Evolutionary conservation across 2,329 filamentous ascomycete genomes (phyloP).

Genomic region (Monosporascus ibericus): DNA sequence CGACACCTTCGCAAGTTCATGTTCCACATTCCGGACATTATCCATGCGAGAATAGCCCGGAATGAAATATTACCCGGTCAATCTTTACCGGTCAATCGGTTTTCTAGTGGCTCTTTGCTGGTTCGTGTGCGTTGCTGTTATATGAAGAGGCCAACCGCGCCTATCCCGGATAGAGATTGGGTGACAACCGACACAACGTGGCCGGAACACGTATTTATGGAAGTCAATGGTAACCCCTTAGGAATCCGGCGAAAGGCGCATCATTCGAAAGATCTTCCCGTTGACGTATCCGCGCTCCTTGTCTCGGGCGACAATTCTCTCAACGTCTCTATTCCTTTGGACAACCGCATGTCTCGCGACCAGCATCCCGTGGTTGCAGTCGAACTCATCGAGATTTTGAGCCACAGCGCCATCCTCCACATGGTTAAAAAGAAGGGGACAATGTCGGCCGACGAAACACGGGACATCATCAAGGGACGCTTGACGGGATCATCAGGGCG

Average conservation of each 20-base stretch:
- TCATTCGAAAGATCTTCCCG: slow-evolving; percentile 67
- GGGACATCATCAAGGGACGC: slow-evolving; percentile 49
- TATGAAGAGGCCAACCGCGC: slow-evolving; percentile 13
- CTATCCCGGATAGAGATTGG: slow-evolving; percentile 50
- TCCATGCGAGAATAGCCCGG: slow-evolving; percentile 30
- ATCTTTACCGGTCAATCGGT: slow-evolving; percentile 31
- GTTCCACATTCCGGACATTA: slow-evolving; percentile 38
- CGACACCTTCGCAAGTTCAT: slow-evolving; percentile 34
- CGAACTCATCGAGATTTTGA: slow-evolving; percentile 58
- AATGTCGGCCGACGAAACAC: slow-evolving; percentile 41
- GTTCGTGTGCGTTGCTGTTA: slow-evolving; percentile 65
- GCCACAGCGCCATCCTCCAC: slow-evolving; percentile 37
- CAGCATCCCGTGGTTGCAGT: slow-evolving; percentile 59
- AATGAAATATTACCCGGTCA: slow-evolving; percentile 18
- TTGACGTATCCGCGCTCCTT: slow-evolving; percentile 64
- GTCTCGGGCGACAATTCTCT: slow-evolving; percentile 56
- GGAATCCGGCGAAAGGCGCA: slow-evolving; percentile 61
- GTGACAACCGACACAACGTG: slow-evolving; percentile 57
- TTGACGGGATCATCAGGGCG: slow-evolving; percentile 26
- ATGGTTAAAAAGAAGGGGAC: slow-evolving; percentile 30
- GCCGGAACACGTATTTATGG: slow-evolving; percentile 65
- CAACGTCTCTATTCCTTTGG: slow-evolving; percentile 38
- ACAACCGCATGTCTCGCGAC: slow-evolving; percentile 8
- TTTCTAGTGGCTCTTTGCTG: slow-evolving; percentile 48
- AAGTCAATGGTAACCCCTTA: slow-evolving; percentile 57